Base-by-base conservation (phyloP, 2,329 filamentous ascomycete genomes). In the Colletotrichum lini region DNA sequence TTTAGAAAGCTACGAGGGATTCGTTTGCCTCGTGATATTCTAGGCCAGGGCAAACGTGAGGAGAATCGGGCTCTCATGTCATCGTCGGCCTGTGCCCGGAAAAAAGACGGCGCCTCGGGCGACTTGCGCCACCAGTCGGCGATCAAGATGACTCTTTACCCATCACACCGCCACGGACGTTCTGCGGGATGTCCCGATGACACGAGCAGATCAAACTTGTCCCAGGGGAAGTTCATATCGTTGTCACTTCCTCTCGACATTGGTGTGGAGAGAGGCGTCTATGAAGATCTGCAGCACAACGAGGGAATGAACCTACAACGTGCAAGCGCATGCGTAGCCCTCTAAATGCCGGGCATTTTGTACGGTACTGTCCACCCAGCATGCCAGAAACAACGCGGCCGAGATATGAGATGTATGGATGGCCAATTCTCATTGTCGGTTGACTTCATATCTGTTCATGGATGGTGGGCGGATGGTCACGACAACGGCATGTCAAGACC, bases 101-200 rank as follows among this genome's bases (percentile, higher is more conserved):
- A 10, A 35, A 10, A 10, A 23, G 15, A 18, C 38, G 23, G 9
- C 56, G n/a, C 23, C 8, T 26, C 13, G 3, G 23, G 12, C 54
- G 12, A 3, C n/a, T 16, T 12, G 3, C 16, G 21, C 12, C 3
- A 8, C 15, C 12, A 35, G 38, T 2, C 40, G 13, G 21, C 15
- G 21, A 45, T 18, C 56, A 15, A 44, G 7, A 26, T 16, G 18
- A 44, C 7, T 42, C 10, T 13, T 18, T 26, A 21, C 40, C 7
- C 9, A 4, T 6, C 56, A 26, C 56, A 7, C 40, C 56, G 15
- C 21, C 13, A 3, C 7, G 23, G 10, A 10, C 2, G 40, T 45
- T 21, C 56, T 58, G 57, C 42, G 42, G 57, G 57, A 44, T 40
- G 42, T n/a, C 57, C 57, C 42, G 18, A 16, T 47, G 40, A n/a